phyloP scores from a whole-genome alignment of 1,139 yeast genomes.

The Yamadazyma taylorii region DNA sequence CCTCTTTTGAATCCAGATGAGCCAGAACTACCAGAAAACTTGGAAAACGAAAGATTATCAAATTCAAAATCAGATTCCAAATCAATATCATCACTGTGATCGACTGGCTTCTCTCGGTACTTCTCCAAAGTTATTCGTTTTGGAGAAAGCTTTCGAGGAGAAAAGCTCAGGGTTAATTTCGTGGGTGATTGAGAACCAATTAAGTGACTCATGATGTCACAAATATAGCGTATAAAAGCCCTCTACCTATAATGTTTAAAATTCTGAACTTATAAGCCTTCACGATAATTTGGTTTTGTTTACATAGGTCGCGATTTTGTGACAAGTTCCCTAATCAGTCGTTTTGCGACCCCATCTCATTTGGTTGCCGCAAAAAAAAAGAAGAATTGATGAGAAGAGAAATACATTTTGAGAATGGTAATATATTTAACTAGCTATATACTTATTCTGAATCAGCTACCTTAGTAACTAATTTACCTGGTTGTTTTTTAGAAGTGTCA shows the following conservation, averaged over 20 bases:
- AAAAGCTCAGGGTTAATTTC: neutral
- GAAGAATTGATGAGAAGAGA: neutral
- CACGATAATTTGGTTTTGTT: neutral
- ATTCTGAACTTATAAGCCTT: neutral
- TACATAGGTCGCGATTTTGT: neutral
- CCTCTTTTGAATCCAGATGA: slow-evolving; percentile 12
- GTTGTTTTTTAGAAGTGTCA: slow-evolving; percentile 27
- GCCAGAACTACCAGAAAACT: slow-evolving; percentile 35
- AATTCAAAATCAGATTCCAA: slow-evolving; percentile 20
- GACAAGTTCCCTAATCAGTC: neutral
- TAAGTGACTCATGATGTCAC: neutral
- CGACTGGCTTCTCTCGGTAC: slow-evolving; percentile 1
- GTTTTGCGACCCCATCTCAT: neutral
- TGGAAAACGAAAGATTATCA: slow-evolving; percentile 34
- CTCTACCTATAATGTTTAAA: neutral
- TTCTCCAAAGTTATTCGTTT: slow-evolving; percentile 1
- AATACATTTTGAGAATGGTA: too few species aligned
- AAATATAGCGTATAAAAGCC: too few species aligned
- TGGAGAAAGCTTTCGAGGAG: too few species aligned
- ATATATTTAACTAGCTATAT: too few species aligned
- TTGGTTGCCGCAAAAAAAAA: slow-evolving; percentile 3
- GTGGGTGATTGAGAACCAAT: neutral
- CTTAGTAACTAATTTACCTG: slow-evolving; percentile 38
- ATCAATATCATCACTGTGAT: slow-evolving; percentile 22
- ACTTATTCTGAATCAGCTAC: slow-evolving; percentile 19